A percentile compares a stretch with the other conserved stretches of the same genome.
phyloP scores from a whole-genome alignment of 345 rosid genomes.

The Erodium maritimum region DNA sequence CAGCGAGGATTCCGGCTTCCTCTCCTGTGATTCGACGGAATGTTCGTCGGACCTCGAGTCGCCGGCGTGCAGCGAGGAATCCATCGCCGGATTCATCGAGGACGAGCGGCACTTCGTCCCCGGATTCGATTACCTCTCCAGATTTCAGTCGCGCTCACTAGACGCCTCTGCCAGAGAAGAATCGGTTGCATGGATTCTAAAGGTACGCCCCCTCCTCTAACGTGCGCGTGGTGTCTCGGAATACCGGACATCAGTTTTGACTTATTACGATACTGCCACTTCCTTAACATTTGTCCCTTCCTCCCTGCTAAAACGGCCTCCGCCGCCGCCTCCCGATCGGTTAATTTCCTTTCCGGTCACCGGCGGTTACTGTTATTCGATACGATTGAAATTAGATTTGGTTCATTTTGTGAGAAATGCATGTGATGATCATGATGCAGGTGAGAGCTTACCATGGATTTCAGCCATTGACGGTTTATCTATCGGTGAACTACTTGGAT shows the following conservation, averaged over 20 bases:
- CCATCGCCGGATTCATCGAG: slow-evolving; percentile 56
- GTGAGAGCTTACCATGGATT: slow-evolving; percentile 60
- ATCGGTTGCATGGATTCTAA: slow-evolving; percentile 93
- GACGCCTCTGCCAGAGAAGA: slow-evolving; percentile 80
- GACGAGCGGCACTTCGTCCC: slow-evolving; percentile 79
- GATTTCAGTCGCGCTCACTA: slow-evolving; percentile 58
- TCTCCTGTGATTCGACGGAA: slow-evolving; percentile 53
- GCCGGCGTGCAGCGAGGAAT: slow-evolving; percentile 35
- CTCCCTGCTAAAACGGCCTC: too few species aligned
- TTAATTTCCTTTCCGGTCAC: not conserved
- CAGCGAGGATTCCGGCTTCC: slow-evolving; percentile 56
- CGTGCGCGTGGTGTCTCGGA: too few species aligned
- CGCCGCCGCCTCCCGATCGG: not conserved
- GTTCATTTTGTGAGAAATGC: not conserved
- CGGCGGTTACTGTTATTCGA: not conserved
- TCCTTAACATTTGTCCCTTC: too few species aligned
- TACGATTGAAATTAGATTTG: too few species aligned
- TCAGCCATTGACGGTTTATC: slow-evolving; percentile 89
- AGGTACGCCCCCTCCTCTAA: slow-evolving; percentile 23
- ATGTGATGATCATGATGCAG: slow-evolving; percentile 35
- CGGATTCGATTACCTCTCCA: slow-evolving; percentile 66
- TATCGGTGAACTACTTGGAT: slow-evolving; percentile 90
- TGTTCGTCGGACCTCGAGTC: slow-evolving; percentile 58
- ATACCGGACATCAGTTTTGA: not conserved
- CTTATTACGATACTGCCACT: slow-evolving; percentile 19